Evolutionary conservation across 257 asterid species (phyloP).

Genomic region (Solanum habrochaites): DNA sequence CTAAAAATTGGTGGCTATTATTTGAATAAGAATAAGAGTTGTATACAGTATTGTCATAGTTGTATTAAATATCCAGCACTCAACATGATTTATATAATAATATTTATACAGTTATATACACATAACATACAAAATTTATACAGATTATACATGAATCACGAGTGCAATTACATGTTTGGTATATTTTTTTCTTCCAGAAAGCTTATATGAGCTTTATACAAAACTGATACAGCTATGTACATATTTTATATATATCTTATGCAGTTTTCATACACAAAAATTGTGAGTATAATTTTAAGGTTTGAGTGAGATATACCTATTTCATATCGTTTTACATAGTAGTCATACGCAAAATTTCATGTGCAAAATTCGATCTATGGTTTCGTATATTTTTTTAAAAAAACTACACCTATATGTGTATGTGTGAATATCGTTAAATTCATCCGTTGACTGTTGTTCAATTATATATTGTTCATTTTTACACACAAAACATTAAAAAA

Average conservation of each 20-base stretch:
- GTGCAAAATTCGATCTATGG: background rate
- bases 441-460: no score
- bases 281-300: background rate
- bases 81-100: background rate
- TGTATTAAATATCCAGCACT: background rate
- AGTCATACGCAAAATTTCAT: background rate
- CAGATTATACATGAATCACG: background rate
- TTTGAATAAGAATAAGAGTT: background rate
- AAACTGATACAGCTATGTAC: background rate
- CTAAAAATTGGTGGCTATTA: background rate
- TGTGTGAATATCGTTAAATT: no score
- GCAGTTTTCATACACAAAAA: background rate
- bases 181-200: background rate
- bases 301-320: background rate
- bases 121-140: background rate
- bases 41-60: background rate
- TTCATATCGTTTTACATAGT: background rate
- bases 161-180: background rate
- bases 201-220: background rate
- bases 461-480: no score
- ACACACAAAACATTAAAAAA: background rate
- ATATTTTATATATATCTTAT: background rate
- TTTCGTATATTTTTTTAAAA: no score
- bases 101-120: background rate
- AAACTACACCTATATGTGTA: no score